Evolutionary conservation across 1,284 basidiomycete genomes (phyloP), one percentile per base, ranked within the genome.

Genomic region (Ustilago xerochloae): DNA sequence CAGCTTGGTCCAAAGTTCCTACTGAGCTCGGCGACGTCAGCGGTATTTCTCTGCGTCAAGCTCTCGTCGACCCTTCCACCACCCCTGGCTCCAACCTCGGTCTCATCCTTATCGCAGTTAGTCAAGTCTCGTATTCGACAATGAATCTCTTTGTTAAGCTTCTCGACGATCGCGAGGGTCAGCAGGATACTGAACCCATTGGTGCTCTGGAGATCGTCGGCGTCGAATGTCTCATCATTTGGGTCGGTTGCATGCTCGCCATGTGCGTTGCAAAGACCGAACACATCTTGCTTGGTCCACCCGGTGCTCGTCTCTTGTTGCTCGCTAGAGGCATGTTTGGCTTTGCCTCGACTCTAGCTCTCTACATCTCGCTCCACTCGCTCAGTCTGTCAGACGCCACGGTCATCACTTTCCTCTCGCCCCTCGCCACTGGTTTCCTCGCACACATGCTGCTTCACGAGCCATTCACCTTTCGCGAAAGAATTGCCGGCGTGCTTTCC

Each of bases 361-460:
- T 89, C 4, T 93, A 93, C 82, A 90, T 89, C 79, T 89, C 90
- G 0, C 85, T 93, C 16, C 87, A 90, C 60, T 89, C 89, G 65
- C 87, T 91, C 20, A 89, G 90, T 0, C 86, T 93, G 0, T 91
- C 90, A 5, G 92, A 93, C 80, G 89, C 90, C 0, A 90, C 90
- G 0, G 90, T 92, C 15, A 86, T 94, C 48, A 90, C 90, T 0
- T 93, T 93, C 85, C 87, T 94, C 8, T 84, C 88, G 0, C 93
- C 93, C 0, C 87, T 90, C 58, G 87, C 88, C 12, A 92, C 91
- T 0, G 90, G 89, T 0, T 81, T 93, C 18, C 85, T 90, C 3
- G 92, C 90, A 0, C 88, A 89, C 6, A 62, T 92, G 4, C 85
- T 92, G 30, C 85, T 94, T 7, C 87, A 88, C 20, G 92, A 94